These are phyloP conservation scores for Chrysanthemum makinoi DNA, from an alignment of 129 eudicot genomes.

Conservation along the genomic window DNA sequence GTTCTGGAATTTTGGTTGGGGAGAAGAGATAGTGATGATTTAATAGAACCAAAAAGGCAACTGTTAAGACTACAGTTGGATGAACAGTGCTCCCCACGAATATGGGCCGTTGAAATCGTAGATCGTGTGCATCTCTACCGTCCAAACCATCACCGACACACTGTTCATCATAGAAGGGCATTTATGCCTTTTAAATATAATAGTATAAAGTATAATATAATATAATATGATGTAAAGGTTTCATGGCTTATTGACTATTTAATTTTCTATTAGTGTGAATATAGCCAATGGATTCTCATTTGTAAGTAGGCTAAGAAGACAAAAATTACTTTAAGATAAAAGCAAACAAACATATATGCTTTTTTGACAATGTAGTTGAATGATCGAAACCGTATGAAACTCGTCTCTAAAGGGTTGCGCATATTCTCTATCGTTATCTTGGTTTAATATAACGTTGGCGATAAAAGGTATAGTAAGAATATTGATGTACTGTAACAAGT, in stretches of 20 bases:
- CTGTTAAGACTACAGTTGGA: too few relatives aligned
- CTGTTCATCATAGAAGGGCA: too few relatives aligned
- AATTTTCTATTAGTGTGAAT: slow-evolving; percentile 19
- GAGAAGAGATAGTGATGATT: too few relatives aligned
- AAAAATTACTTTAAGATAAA: slow-evolving; percentile 1
- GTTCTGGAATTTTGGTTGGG: too few relatives aligned
- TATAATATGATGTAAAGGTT: slow-evolving; percentile 32
- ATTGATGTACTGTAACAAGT: not conserved
- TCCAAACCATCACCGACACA: too few relatives aligned
- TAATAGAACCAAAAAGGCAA: too few relatives aligned
- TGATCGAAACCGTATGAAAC: not conserved
- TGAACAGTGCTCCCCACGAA: too few relatives aligned
- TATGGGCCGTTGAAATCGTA: too few relatives aligned
- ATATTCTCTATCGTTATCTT: not conserved
- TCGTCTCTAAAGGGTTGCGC: not conserved
- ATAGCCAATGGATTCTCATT: slow-evolving; percentile 9
- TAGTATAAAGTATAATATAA: too few relatives aligned
- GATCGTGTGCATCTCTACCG: too few relatives aligned
- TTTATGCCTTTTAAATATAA: too few relatives aligned
- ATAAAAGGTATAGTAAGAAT: too few relatives aligned
- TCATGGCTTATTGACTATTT: slow-evolving; percentile 12
- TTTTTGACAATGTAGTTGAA: not conserved
- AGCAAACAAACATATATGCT: not conserved
- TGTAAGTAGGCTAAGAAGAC: not conserved
- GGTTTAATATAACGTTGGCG: not conserved